Percentiles rank a stretch among this genome's conserved stretches.
Conservation (phyloP, 129 eudicot species). For the Dittrichia graveolens region DNA sequence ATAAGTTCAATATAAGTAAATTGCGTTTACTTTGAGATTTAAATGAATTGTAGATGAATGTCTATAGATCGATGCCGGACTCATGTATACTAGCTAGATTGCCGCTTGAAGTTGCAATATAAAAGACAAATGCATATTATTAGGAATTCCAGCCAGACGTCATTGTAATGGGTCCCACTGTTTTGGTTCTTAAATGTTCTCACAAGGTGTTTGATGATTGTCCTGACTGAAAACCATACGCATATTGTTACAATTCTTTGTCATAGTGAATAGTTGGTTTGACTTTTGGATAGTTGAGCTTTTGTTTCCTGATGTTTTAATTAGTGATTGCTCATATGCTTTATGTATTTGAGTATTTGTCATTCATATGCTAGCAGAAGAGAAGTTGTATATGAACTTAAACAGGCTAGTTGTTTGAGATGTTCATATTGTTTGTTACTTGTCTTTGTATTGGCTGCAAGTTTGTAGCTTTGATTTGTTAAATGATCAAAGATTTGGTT, state of each 20-base stretch:
- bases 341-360: neutral
- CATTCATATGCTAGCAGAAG: conserved; percentile 16
- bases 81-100: neutral
- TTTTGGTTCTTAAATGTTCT: conserved; percentile 13
- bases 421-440: too few relatives aligned
- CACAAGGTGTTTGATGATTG: conserved; percentile 26
- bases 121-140: conserved; percentile 18
- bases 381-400: neutral
- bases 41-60: neutral
- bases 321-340: neutral
- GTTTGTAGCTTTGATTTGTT: neutral
- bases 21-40: neutral
- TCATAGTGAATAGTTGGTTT: too few relatives aligned
- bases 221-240: conserved; percentile 23
- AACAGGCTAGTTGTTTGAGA: too few relatives aligned
- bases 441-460: too few relatives aligned
- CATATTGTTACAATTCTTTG: conserved; percentile 9
- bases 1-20: neutral
- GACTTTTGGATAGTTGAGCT: conserved; percentile 18
- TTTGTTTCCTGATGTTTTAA: conserved; percentile 7
- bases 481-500: conserved; percentile 14
- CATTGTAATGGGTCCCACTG: conserved; percentile 8
- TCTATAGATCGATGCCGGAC: neutral
- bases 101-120: conserved; percentile 23
- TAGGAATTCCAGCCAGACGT: conserved; percentile 1